phyloP scores from a whole-genome alignment of 2,329 filamentous ascomycete genomes.

The Ophiostoma ulmi region DNA sequence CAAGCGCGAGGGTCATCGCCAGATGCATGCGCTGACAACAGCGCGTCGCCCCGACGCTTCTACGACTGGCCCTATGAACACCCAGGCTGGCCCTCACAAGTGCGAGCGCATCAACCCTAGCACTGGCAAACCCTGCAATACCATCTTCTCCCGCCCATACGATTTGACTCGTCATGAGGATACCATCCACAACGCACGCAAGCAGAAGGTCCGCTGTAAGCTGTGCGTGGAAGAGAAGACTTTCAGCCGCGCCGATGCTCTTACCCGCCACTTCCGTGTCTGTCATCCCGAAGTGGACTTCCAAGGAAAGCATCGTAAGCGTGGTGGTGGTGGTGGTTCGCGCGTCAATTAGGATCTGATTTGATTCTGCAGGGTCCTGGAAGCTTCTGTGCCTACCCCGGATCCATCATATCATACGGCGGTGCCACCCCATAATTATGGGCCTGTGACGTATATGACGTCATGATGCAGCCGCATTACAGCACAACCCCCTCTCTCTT shows the following conservation, averaged over 20 bases:
- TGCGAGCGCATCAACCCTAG: constrained; percentile 92
- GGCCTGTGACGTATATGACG: not conserved
- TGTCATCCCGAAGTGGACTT: constrained; percentile 86
- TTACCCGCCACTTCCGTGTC: constrained; percentile 90
- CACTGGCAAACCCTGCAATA: constrained; percentile 91
- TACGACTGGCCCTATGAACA: constrained; percentile 62
- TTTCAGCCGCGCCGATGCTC: constrained; percentile 89
- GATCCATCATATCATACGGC: not conserved
- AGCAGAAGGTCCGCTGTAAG: constrained; percentile 90
- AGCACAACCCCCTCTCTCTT: not conserved
- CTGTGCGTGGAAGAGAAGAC: constrained; percentile 95
- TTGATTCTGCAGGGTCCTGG: not conserved
- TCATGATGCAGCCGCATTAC: not conserved
- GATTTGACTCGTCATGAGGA: constrained; percentile 95
- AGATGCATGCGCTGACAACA: constrained; percentile 53
- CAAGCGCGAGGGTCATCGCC: constrained; percentile 87
- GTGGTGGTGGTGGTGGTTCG: constrained; percentile 28
- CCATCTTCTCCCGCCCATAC: constrained; percentile 90
- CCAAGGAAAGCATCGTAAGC: constrained; percentile 56
- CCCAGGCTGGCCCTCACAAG: constrained; percentile 86
- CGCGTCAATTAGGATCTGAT: not conserved
- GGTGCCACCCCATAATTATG: not conserved
- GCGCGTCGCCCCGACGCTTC: constrained; percentile 35
- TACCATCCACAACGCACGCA: constrained; percentile 91
- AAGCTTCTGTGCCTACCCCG: not conserved